These are phyloP conservation scores for Trichosporon coremiiforme DNA, from an alignment of 1,284 basidiomycete genomes.

Conservation along the genomic window DNA sequence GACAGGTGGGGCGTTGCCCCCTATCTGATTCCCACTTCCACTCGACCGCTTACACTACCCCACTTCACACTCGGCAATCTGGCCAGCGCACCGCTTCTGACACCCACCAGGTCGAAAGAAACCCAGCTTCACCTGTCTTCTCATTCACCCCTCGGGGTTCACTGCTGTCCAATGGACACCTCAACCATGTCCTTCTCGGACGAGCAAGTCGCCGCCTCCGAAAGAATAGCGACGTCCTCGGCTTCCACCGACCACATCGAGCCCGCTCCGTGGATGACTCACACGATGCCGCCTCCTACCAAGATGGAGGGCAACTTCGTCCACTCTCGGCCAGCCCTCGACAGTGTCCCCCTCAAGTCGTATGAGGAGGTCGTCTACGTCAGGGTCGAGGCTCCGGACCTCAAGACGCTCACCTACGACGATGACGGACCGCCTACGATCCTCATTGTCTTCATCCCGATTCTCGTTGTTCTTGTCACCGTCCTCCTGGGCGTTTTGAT, in stretches of 20 bases:
- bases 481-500: conserved; percentile 88
- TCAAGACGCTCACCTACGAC: conserved; percentile 19
- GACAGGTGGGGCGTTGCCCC: background rate
- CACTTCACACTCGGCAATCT: background rate
- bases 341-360: background rate
- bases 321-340: conserved; percentile 12
- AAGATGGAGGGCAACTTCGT: conserved; percentile 12
- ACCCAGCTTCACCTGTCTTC: background rate
- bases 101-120: conserved; percentile 11
- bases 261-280: conserved; percentile 41
- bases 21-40: background rate
- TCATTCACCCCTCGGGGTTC: conserved; percentile 14
- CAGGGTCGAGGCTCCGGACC: background rate
- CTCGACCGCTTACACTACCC: background rate
- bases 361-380: background rate
- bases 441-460: conserved; percentile 63
- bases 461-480: conserved; percentile 87
- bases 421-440: conserved; percentile 43
- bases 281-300: conserved; percentile 38
- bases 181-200: conserved; percentile 42
- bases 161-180: conserved; percentile 38
- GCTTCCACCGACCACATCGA: conserved; percentile 21
- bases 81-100: background rate
- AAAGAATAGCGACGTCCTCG: conserved; percentile 25
- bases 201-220: conserved; percentile 19